Evolutionary conservation across 2,329 filamentous ascomycete species (phyloP).

Genomic region (Colletotrichum higginsianum): DNA sequence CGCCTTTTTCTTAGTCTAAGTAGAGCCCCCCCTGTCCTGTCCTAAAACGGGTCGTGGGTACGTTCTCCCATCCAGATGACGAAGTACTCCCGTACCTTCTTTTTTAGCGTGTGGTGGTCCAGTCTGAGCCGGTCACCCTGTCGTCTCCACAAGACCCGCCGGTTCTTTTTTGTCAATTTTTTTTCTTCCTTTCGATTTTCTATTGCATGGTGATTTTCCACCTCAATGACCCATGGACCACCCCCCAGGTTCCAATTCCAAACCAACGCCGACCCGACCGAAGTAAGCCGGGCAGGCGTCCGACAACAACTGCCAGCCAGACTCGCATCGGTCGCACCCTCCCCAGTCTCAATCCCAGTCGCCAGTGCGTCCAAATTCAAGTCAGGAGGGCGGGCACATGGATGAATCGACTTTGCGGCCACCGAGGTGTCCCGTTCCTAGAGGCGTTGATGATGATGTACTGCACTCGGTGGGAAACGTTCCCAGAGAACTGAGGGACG

Average conservation of each 20-base stretch:
- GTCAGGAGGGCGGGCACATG: neutral
- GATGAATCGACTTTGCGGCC: neutral
- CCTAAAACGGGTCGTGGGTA: slow-evolving; percentile 29
- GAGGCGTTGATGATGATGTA: no score
- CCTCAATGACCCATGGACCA: neutral
- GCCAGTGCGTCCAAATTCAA: neutral
- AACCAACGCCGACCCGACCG: slow-evolving; percentile 6
- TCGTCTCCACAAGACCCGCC: slow-evolving; percentile 35
- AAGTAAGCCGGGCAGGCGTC: neutral
- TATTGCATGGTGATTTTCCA: neutral
- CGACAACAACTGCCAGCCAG: slow-evolving; percentile 5
- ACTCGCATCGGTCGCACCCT: slow-evolving; percentile 5
- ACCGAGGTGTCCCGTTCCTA: no score
- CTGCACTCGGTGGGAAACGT: no score
- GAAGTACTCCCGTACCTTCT: slow-evolving; percentile 25
- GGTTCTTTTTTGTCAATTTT: slow-evolving; percentile 4
- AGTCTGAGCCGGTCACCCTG: slow-evolving; percentile 23
- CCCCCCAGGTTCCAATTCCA: neutral
- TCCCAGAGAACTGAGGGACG: no score
- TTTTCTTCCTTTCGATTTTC: neutral
- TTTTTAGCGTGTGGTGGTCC: slow-evolving; percentile 4
- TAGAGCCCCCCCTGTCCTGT: neutral
- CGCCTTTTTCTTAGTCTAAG: neutral
- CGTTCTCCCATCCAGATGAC: slow-evolving; percentile 13
- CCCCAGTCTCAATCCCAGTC: neutral